Evolutionary conservation across 2,329 filamentous ascomycete genomes (phyloP).

Genomic region (Aspergillus pseudoterreus): DNA sequence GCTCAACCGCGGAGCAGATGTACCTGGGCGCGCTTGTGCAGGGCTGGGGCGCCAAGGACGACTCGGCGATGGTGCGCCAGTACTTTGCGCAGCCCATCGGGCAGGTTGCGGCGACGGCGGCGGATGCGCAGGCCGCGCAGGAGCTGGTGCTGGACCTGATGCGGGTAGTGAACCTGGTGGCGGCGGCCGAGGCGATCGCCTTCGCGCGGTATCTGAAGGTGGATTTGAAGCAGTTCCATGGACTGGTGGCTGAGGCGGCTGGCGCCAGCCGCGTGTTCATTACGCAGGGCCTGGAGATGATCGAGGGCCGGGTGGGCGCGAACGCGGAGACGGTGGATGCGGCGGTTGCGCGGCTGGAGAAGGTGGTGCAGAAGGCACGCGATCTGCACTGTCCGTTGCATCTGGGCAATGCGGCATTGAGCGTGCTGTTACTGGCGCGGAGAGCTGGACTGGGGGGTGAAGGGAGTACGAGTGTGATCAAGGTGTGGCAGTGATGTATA

Average conservation of each 20-base stretch:
- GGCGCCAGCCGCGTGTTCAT: conserved; percentile 46
- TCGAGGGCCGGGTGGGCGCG: conserved; percentile 24
- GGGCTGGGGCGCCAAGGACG: conserved; percentile 54
- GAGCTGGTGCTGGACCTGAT: conserved; percentile 44
- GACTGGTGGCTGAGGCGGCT: conserved; percentile 46
- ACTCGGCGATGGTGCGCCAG: conserved; percentile 54
- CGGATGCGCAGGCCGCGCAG: conserved; percentile 32
- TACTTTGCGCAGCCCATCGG: conserved; percentile 44
- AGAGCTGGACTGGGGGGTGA: conserved; percentile 27
- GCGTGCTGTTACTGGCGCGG: conserved; percentile 30
- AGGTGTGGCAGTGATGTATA: conserved; percentile 16
- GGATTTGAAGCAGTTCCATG: conserved; percentile 44
- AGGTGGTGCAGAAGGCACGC: conserved; percentile 41
- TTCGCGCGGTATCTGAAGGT: conserved; percentile 46
- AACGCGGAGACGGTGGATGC: conserved; percentile 32
- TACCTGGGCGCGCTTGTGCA: conserved; percentile 59
- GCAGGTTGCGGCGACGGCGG: conserved; percentile 32
- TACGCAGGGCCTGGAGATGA: conserved; percentile 35
- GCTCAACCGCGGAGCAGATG: conserved; percentile 60
- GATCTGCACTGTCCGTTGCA: conserved; percentile 37
- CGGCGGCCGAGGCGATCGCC: conserved; percentile 46
- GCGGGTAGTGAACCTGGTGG: conserved; percentile 47
- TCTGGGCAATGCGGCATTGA: conserved; percentile 36
- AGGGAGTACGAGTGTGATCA: conserved; percentile 30
- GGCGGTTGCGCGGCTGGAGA: conserved; percentile 36